Evolutionary conservation across 2,329 filamentous ascomycete species (phyloP), one percentile per base, ranked within the genome.

Genomic region (Pezicula carpinea): DNA sequence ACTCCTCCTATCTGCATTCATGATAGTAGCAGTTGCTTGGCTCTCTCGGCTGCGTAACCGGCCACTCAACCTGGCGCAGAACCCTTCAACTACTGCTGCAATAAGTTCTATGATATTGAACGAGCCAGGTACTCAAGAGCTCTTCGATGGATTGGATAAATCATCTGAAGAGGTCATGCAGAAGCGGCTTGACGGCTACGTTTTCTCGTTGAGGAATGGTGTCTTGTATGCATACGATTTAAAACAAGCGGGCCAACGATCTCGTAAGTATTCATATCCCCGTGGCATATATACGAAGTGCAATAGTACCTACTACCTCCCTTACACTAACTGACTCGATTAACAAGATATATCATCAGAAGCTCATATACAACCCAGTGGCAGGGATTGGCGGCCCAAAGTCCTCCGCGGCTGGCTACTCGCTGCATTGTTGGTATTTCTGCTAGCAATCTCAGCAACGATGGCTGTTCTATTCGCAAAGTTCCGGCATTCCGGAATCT

Each of bases 101-200:
- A 41, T 49, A 13, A 40, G 50, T 31, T 49, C 47, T 3, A 35
- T 54, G 23, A 38, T 54, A 26, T 31, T 39, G 11, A 18, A 43
- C 5, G 44, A 44, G n/a, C 47, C 47, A 11, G 14, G 31, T 26
- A 49, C 47, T n/a, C 39, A 46, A 31, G 33, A 44, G 11, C 32
- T 50, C 2, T 54, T 54, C 34, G 45, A 54, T 36, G 49, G 50
- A 10, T 34, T 48, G 11, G 52, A 54, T 41, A 29, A 31, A n/a
- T 42, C 33, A 4, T 48, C 47, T 2, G 44, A 50, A 21, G 21
- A 48, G 23, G 29, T 31, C 3, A 52, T 54, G 45, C n/a, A 22
- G 6, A 48, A 41, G 43, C 29, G 43, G 21, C 43, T 54, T 5
- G 43, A 46, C 29, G 40, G 44, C 2, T 47, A 53, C 32, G 17